phyloP scores from a whole-genome alignment of 2,329 filamentous ascomycete genomes.

The Hortaea werneckii region DNA sequence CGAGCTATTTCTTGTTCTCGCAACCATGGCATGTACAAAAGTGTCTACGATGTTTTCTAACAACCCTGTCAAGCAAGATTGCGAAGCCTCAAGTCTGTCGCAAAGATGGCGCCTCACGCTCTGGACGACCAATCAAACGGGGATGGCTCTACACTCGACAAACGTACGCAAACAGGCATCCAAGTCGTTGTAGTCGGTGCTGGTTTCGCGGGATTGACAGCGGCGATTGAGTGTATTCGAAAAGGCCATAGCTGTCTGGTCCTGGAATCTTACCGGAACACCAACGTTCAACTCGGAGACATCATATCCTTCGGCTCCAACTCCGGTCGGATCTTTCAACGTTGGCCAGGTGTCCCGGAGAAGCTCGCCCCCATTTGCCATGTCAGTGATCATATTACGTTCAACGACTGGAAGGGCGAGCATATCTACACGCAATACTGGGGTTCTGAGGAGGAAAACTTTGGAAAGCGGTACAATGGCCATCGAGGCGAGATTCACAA shows the following conservation, averaged over 20 bases:
- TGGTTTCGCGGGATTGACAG: conserved; percentile 53
- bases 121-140: too few species aligned
- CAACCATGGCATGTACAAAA: too few species aligned
- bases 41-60: too few species aligned
- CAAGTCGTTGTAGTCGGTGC: conserved; percentile 44
- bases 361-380: conserved; percentile 25
- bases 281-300: conserved; percentile 48
- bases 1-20: too few species aligned
- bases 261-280: conserved; percentile 47
- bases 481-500: conserved; percentile 27
- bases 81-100: too few species aligned
- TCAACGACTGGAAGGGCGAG: conserved; percentile 22
- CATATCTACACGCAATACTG: conserved; percentile 24
- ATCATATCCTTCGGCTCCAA: conserved; percentile 55
- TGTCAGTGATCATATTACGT: conserved; percentile 19
- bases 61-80: too few species aligned
- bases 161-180: conserved; percentile 28
- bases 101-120: too few species aligned
- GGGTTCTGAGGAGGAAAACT: conserved; percentile 21
- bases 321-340: conserved; percentile 49
- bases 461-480: conserved; percentile 24
- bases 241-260: conserved; percentile 51
- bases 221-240: conserved; percentile 53
- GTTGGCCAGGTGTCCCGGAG: conserved; percentile 39
- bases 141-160: too few species aligned